Evolutionary conservation across 192 early-diverging fungal species (phyloP).

Genomic region (Chytriomyces sp.): DNA sequence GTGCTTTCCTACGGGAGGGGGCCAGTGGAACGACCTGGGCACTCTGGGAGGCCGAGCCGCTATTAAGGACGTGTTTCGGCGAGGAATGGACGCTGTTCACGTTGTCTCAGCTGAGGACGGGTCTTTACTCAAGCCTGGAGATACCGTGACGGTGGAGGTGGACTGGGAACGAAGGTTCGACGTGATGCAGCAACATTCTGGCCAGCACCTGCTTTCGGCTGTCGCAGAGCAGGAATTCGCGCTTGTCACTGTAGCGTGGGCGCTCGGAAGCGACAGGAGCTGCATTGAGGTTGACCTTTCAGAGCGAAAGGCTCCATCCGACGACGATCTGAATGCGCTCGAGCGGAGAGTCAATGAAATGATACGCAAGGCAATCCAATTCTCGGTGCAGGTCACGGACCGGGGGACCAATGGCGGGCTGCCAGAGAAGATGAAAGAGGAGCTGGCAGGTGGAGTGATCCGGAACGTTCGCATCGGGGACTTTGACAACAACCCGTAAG

Average conservation of each 20-base stretch:
- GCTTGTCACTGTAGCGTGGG: slow-evolving; percentile 70
- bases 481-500: slow-evolving; percentile 56
- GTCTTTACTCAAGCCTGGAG: slow-evolving; percentile 46
- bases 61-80: slow-evolving; percentile 61
- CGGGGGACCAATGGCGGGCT: slow-evolving; percentile 36
- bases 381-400: slow-evolving; percentile 45
- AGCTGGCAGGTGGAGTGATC: slow-evolving; percentile 49
- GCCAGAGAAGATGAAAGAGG: slow-evolving; percentile 58
- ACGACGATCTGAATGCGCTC: slow-evolving; percentile 47
- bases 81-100: slow-evolving; percentile 65
- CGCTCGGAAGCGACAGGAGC: slow-evolving; percentile 53
- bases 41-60: slow-evolving; percentile 37
- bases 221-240: slow-evolving; percentile 62
- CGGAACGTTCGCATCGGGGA: slow-evolving; percentile 53
- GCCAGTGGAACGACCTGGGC: slow-evolving; percentile 71
- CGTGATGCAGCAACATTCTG: slow-evolving; percentile 76
- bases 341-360: slow-evolving; percentile 58
- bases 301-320: slow-evolving; percentile 37
- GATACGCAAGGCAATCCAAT: slow-evolving; percentile 54
- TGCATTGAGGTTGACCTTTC: slow-evolving; percentile 60
- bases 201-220: slow-evolving; percentile 75
- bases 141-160: slow-evolving; percentile 45
- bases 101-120: slow-evolving; percentile 39
- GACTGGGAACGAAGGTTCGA: slow-evolving; percentile 72
- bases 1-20: slow-evolving; percentile 79